A percentile compares a stretch with the other conserved stretches of the same genome.
Conservation (phyloP, 73 alveolate species). For the Uronychia binucleata region DNA sequence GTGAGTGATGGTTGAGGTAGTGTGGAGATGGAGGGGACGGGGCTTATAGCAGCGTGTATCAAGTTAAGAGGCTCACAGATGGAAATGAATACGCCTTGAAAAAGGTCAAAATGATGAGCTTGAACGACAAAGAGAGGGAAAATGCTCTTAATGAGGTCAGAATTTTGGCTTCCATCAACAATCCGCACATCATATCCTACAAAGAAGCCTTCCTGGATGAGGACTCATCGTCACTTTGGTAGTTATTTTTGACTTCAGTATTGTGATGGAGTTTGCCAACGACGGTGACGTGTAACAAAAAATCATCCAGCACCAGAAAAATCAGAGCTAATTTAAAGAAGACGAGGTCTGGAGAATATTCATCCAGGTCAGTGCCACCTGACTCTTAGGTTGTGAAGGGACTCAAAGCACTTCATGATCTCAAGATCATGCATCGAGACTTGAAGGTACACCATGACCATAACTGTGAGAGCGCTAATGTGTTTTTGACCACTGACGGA, state of each 20-base stretch:
- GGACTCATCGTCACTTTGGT: constrained; percentile 65
- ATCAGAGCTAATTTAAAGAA: constrained; percentile 61
- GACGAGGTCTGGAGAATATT: constrained; percentile 92
- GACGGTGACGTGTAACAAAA: constrained; percentile 90
- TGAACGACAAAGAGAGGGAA: constrained; percentile 80
- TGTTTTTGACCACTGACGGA: constrained; percentile 69
- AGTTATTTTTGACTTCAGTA: constrained; percentile 46
- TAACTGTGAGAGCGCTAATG: constrained; percentile 64
- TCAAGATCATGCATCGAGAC: constrained; percentile 60
- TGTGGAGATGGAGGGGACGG: constrained; percentile 78
- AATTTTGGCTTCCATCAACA: constrained; percentile 75
- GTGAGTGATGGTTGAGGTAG: constrained; percentile 6
- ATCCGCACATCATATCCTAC: constrained; percentile 71
- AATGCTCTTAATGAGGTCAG: constrained; percentile 90
- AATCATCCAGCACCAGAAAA: constrained; percentile 71
- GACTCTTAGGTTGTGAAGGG: constrained; percentile 86
- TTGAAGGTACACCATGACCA: no score
- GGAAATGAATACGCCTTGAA: constrained; percentile 70
- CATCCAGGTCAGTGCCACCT: no score
- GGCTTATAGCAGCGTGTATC: constrained; percentile 79
- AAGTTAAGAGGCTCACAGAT: constrained; percentile 70
- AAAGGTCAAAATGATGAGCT: constrained; percentile 69
- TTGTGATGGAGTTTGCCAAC: constrained; percentile 95
- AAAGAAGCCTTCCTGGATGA: constrained; percentile 88
- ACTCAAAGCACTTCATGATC: constrained; percentile 60